Conservation (phyloP, 2,329 filamentous ascomycete genomes). For the Diaporthe longicolla region DNA sequence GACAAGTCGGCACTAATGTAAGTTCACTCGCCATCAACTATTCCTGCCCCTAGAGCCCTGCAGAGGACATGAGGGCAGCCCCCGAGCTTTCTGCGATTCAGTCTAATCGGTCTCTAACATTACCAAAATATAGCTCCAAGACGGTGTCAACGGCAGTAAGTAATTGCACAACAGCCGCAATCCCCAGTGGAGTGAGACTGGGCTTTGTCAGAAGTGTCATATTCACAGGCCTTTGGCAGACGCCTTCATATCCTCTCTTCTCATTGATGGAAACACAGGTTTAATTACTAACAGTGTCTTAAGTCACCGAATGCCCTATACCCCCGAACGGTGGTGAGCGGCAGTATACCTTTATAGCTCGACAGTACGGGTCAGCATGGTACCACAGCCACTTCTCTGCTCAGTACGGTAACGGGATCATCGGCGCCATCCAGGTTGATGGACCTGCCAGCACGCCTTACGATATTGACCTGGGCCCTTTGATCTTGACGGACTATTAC, state of each 20-base stretch:
- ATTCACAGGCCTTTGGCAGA: background rate
- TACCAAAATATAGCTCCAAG: conserved; percentile 51
- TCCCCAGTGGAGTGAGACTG: background rate
- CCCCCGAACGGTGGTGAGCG: conserved; percentile 52
- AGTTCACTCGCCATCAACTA: background rate
- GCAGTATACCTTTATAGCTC: conserved; percentile 55
- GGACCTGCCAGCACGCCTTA: conserved; percentile 63
- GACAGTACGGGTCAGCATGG: conserved; percentile 56
- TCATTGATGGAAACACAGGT: background rate
- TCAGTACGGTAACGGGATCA: conserved; percentile 63
- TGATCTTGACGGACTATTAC: conserved; percentile 67
- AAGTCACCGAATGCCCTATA: conserved; percentile 58
- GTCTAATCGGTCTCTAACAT: background rate
- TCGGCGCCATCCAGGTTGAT: conserved; percentile 63
- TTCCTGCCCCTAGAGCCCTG: background rate
- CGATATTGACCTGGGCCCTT: conserved; percentile 65
- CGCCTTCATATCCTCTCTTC: too few species aligned
- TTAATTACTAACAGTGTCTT: background rate
- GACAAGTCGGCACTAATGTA: conserved; percentile 56
- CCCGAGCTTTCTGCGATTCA: too few species aligned
- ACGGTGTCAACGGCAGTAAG: conserved; percentile 58
- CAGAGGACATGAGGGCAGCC: background rate
- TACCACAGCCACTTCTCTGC: conserved; percentile 65
- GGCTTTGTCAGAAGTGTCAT: background rate
- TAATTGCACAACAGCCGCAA: background rate